Conservation (phyloP, 2,329 filamentous ascomycete species). For the Penicillium glabrum region DNA sequence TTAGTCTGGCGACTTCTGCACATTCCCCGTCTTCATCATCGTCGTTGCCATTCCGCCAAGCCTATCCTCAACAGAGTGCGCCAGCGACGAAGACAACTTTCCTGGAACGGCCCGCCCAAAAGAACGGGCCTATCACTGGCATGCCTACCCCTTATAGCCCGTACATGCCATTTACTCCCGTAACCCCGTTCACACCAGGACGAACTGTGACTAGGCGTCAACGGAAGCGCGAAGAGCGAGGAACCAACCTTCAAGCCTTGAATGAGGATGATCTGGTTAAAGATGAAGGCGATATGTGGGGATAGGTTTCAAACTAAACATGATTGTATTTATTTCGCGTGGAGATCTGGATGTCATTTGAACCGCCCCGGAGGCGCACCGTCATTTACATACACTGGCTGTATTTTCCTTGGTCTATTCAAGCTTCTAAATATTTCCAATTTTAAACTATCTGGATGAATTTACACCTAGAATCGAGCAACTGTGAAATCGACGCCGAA, state of each 20-base stretch:
- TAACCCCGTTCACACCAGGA: slow-evolving; percentile 51
- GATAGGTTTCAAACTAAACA: slow-evolving; percentile 10
- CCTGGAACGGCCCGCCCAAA: slow-evolving; percentile 42
- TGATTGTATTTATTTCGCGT: neutral
- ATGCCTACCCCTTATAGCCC: slow-evolving; percentile 52
- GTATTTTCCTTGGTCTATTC: slow-evolving; percentile 30
- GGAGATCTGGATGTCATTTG: neutral
- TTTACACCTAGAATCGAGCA: too few relatives aligned
- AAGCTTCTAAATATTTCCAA: neutral
- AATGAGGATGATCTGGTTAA: slow-evolving; percentile 49
- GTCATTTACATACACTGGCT: slow-evolving; percentile 45
- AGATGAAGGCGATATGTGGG: slow-evolving; percentile 49
- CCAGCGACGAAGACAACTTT: slow-evolving; percentile 52
- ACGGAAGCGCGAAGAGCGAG: slow-evolving; percentile 41
- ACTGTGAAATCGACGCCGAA: too few relatives aligned
- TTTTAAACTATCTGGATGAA: too few relatives aligned
- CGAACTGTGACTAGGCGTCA: slow-evolving; percentile 47
- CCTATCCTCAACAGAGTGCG: slow-evolving; percentile 44
- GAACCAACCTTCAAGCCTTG: slow-evolving; percentile 45
- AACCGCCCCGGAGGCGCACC: neutral
- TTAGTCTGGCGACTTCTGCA: slow-evolving; percentile 30
- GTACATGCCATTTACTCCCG: slow-evolving; percentile 52
- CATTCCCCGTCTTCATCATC: slow-evolving; percentile 26
- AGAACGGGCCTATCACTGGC: slow-evolving; percentile 45
- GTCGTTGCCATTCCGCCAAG: slow-evolving; percentile 46